phyloP scores from a whole-genome alignment of 306 rosid genomes.

The Urtica urens region DNA sequence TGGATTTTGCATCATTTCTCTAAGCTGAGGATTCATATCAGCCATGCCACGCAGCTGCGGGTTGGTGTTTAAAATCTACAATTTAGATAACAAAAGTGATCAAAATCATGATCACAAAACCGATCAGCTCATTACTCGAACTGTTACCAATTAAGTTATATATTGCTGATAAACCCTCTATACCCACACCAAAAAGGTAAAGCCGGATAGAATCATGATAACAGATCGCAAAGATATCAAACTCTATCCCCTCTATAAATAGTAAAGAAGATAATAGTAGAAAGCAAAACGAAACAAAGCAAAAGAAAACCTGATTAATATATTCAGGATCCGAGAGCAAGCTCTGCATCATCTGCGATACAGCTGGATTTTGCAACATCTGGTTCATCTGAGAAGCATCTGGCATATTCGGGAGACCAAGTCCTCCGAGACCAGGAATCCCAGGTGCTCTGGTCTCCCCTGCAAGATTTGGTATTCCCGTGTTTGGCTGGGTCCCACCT shows the following conservation, averaged over 20 bases:
- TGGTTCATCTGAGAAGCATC: constrained; percentile 35
- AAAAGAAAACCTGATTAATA: constrained; percentile 40
- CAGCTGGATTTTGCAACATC: constrained; percentile 47
- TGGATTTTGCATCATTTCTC: constrained; percentile 63
- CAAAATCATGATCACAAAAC: neutral
- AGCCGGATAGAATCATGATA: no score
- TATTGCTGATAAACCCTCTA: no score
- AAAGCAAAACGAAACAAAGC: neutral
- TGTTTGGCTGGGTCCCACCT: constrained; percentile 40
- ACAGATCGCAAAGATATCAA: no score
- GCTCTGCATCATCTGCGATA: constrained; percentile 55
- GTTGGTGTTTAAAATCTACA: constrained; percentile 33
- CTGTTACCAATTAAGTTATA: no score
- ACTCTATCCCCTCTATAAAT: no score
- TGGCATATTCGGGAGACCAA: constrained; percentile 34
- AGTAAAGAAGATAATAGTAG: no score
- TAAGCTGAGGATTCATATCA: constrained; percentile 44
- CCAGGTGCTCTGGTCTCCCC: constrained; percentile 29
- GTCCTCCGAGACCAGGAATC: constrained; percentile 39
- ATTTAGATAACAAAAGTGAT: neutral
- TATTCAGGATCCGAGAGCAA: constrained; percentile 49
- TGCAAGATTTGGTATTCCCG: constrained; percentile 22
- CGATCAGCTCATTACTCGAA: no score
- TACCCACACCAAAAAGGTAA: no score
- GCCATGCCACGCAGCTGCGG: constrained; percentile 44